These are phyloP conservation scores for Acacia acuminata DNA, from an alignment of 306 rosid genomes.

Conservation along the genomic window DNA sequence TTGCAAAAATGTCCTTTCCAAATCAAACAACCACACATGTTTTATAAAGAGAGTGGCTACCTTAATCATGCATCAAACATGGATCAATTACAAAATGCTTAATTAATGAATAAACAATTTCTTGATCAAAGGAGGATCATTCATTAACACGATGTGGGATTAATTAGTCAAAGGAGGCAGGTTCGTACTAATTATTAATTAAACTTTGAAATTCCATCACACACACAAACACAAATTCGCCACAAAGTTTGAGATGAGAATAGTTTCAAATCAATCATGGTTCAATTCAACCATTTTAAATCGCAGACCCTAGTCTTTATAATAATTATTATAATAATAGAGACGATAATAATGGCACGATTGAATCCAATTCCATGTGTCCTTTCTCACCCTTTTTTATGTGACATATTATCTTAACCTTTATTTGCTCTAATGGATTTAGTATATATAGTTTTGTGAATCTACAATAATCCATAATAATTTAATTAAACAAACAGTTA, in stretches of 20 bases:
- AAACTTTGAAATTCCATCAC: slow-evolving; percentile 17
- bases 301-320: slow-evolving; percentile 18
- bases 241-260: not conserved
- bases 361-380: slow-evolving; percentile 13
- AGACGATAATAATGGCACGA: slow-evolving; percentile 15
- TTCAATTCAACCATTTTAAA: not conserved
- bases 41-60: slow-evolving; percentile 39
- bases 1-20: slow-evolving; percentile 21
- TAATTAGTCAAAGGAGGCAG: slow-evolving; percentile 31
- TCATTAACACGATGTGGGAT: slow-evolving; percentile 40
- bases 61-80: slow-evolving; percentile 35
- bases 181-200: slow-evolving; percentile 17
- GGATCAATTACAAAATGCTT: slow-evolving; percentile 23
- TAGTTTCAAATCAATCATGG: not conserved
- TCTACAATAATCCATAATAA: not conserved
- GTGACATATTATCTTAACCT: not conserved
- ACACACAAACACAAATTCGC: not conserved
- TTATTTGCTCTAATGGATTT: slow-evolving; percentile 12
- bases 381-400: slow-evolving; percentile 23
- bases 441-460: not conserved
- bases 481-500: slow-evolving; percentile 13
- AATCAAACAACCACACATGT: slow-evolving; percentile 40
- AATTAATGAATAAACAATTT: slow-evolving; percentile 27
- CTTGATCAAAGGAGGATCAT: slow-evolving; percentile 31
- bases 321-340: no score